These are phyloP conservation scores for Aeschynomene evenia DNA, from an alignment of 306 rosid species.

Conservation along the genomic window DNA sequence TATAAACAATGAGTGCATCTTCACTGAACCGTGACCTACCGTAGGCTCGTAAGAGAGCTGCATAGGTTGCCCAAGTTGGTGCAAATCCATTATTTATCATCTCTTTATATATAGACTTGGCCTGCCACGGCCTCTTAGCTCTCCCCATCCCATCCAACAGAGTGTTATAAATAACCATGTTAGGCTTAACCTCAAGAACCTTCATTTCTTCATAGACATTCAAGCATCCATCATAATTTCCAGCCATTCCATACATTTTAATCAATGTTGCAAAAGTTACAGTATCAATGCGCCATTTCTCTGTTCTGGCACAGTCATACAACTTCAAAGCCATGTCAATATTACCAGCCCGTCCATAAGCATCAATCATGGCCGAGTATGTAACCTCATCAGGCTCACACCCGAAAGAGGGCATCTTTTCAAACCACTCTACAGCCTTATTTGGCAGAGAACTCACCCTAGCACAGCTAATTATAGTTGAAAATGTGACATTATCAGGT, in stretches of 20 bases:
- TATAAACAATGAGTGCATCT: slow-evolving; percentile 70
- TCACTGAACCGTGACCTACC: slow-evolving; percentile 69
- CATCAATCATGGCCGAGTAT: slow-evolving; percentile 78
- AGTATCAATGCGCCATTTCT: slow-evolving; percentile 70
- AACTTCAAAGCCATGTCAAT: slow-evolving; percentile 74
- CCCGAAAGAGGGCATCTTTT: slow-evolving; percentile 70
- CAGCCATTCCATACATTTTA: slow-evolving; percentile 66
- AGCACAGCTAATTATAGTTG: slow-evolving; percentile 88
- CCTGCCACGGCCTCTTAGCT: slow-evolving; percentile 97
- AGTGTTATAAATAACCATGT: slow-evolving; percentile 65
- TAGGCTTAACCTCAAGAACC: slow-evolving; percentile 71
- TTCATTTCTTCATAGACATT: slow-evolving; percentile 93
- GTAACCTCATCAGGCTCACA: slow-evolving; percentile 82
- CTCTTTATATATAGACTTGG: slow-evolving; percentile 70
- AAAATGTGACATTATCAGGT: slow-evolving; percentile 83
- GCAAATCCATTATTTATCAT: slow-evolving; percentile 58
- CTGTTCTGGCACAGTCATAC: slow-evolving; percentile 75
- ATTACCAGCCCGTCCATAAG: slow-evolving; percentile 82
- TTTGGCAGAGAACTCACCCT: slow-evolving; percentile 59
- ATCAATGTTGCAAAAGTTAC: slow-evolving; percentile 74
- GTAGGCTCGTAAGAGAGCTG: slow-evolving; percentile 74
- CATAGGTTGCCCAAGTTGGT: slow-evolving; percentile 69
- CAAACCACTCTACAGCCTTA: slow-evolving; percentile 90
- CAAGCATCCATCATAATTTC: slow-evolving; percentile 80
- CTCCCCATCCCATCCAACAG: slow-evolving; percentile 93